These are phyloP conservation scores for Phellopilus nigrolimitatus DNA, from an alignment of 1,284 basidiomycete species.

Conservation along the genomic window DNA sequence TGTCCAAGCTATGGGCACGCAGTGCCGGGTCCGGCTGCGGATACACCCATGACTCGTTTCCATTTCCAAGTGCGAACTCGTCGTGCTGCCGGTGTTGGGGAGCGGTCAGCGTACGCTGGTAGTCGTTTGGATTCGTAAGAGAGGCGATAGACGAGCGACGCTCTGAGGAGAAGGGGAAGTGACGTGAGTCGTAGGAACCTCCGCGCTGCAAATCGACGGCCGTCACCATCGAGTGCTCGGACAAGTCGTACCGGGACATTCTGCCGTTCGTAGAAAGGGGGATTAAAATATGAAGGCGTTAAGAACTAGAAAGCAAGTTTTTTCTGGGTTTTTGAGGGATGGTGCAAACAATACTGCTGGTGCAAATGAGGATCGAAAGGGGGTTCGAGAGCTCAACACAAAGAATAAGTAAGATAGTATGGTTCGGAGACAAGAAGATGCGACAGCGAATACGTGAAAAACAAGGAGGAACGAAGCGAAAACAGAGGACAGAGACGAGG, in stretches of 20 bases:
- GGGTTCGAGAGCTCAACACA: constrained; percentile 13
- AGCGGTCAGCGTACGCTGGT: background rate
- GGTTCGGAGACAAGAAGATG: constrained; percentile 3
- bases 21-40: constrained; percentile 8
- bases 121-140: background rate
- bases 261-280: background rate
- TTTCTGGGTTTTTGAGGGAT: constrained; percentile 7
- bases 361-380: background rate
- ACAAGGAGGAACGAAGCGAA: constrained; percentile 15
- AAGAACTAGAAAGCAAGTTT: constrained; percentile 1
- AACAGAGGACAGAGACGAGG: constrained; percentile 20
- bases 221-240: constrained; percentile 5
- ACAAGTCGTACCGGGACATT: constrained; percentile 14
- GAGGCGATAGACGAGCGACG: constrained; percentile 2
- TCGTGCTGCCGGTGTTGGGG: constrained; percentile 4
- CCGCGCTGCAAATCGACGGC: constrained; percentile 7
- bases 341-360: background rate
- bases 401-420: constrained; percentile 1
- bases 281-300: background rate
- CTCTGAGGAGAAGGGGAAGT: constrained; percentile 5
- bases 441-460: constrained; percentile 16
- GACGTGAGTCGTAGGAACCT: constrained; percentile 1
- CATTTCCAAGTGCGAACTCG: background rate
- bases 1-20: constrained; percentile 7
- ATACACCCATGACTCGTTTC: constrained; percentile 8